Base-by-base conservation (phyloP, 1,284 basidiomycete genomes). In the Takashimella tepidaria region DNA sequence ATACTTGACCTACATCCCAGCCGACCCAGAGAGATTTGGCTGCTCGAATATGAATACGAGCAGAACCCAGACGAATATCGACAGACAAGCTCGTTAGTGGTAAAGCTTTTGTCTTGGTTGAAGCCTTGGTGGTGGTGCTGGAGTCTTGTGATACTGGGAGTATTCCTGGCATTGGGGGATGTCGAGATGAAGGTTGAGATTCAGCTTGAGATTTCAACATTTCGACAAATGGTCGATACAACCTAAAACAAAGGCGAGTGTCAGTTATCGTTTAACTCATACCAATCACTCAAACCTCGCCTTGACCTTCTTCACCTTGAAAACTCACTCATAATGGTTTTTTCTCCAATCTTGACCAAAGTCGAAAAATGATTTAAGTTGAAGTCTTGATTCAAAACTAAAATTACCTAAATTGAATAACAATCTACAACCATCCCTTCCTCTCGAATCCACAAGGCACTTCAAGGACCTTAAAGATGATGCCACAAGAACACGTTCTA, bases 1-100 rank as follows among this genome's bases (percentile, higher is more conserved):
- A 70, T n/a, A 72, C 44, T 23, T 61, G 59, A 5, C 68, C 69
- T 23, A 72, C 55, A 37, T 69, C 67, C 72, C 72, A 74, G 2
- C 67, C 57, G 8, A 74, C 50, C 69, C 68, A 73, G 6, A 73
- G 58, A 2, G 61, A 57, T 43, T 67, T 65, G 19, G 72, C 69
- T 0, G 69, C 70, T 10, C 68, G 55, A 1, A 68, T 55, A 24
- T 68, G 66, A 10, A 73, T 20, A 11, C 57, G 57, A 0, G 57
- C 57, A 0, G 53, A 44, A 16, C 55, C 56, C 21, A 74, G 19
- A 10, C 56, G 50, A 10, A 70, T 19, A 50, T 74, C 70, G 16
- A 72, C 19, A 11, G 48, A 51, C 44, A 26, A 3, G 52, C n/a
- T 52, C 20, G 25, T 23, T 10, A 56, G 41, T 24, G 12, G 27